Evolutionary conservation across 78 protist species (phyloP).

Genomic region (Dictyostelium discoideum): DNA sequence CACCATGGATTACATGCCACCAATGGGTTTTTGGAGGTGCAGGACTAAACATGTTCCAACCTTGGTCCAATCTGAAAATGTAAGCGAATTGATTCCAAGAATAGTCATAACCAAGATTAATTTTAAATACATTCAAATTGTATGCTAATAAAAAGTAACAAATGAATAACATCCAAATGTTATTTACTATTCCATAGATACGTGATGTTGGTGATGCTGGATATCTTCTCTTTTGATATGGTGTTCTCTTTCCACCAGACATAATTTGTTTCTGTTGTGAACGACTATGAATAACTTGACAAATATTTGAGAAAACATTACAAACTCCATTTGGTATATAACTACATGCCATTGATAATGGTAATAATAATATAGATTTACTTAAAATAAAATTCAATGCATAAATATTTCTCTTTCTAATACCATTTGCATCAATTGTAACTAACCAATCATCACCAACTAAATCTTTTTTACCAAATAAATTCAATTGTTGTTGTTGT

Average conservation of each 20-base stretch:
- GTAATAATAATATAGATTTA: slow-evolving; percentile 32
- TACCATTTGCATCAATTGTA: slow-evolving; percentile 34
- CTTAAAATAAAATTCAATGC: slow-evolving; percentile 9
- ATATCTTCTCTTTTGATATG: neutral
- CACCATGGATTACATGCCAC: slow-evolving; percentile 75
- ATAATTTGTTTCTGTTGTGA: slow-evolving; percentile 17
- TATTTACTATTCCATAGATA: neutral
- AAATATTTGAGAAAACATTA: neutral
- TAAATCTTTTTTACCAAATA: neutral
- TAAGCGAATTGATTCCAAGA: slow-evolving; percentile 5
- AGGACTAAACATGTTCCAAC: slow-evolving; percentile 76
- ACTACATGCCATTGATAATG: neutral
- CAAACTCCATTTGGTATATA: neutral
- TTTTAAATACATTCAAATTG: slow-evolving; percentile 16
- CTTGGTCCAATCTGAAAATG: slow-evolving; percentile 47
- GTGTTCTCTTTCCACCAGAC: neutral
- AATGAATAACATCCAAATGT: slow-evolving; percentile 19
- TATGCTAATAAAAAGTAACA: slow-evolving; percentile 38
- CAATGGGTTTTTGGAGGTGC: slow-evolving; percentile 72
- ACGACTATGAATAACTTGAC: neutral
- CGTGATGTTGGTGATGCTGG: neutral
- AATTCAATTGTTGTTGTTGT: too few species aligned
- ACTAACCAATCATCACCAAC: slow-evolving; percentile 65
- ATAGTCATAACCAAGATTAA: neutral
- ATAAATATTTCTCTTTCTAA: slow-evolving; percentile 6